Evolutionary conservation across 768 basidiomycete species (phyloP).

Genomic region (Termitomyces sp.): DNA sequence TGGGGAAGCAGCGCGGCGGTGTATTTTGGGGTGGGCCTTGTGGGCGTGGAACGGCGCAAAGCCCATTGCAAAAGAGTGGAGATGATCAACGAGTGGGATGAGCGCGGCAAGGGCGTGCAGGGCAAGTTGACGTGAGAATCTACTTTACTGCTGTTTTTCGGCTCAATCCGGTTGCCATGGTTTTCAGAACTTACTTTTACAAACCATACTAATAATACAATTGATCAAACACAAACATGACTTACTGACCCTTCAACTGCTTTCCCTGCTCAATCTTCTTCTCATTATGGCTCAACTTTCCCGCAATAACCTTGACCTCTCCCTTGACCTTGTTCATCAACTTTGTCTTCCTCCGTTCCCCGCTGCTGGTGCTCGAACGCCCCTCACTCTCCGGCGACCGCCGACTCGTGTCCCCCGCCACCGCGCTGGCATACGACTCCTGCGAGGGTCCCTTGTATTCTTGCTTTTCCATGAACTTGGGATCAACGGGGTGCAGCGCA

Average conservation of each 20-base stretch:
- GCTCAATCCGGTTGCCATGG: neutral
- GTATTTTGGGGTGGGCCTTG: neutral
- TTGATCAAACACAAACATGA: too few relatives aligned
- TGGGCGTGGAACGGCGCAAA: neutral
- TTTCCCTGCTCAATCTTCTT: conserved; percentile 32
- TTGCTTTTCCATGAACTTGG: neutral
- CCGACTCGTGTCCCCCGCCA: neutral
- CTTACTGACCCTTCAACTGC: conserved; percentile 26
- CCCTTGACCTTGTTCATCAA: conserved; percentile 33
- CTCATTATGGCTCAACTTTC: conserved; percentile 30
- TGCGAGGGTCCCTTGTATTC: neutral
- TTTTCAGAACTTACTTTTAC: too few relatives aligned
- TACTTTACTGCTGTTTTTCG: neutral
- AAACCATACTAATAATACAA: neutral
- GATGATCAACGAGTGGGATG: neutral
- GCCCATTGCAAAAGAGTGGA: neutral
- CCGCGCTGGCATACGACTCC: neutral
- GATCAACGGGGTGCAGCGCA: conserved; percentile 2
- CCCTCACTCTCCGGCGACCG: neutral
- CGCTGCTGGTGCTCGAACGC: neutral
- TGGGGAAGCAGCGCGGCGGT: neutral
- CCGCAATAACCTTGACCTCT: conserved; percentile 30
- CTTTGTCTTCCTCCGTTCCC: conserved; percentile 17
- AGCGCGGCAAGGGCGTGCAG: neutral
- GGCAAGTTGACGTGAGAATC: too few relatives aligned